phyloP scores from a whole-genome alignment of 148 eudicot genomes.

The Camellia sinensis region DNA sequence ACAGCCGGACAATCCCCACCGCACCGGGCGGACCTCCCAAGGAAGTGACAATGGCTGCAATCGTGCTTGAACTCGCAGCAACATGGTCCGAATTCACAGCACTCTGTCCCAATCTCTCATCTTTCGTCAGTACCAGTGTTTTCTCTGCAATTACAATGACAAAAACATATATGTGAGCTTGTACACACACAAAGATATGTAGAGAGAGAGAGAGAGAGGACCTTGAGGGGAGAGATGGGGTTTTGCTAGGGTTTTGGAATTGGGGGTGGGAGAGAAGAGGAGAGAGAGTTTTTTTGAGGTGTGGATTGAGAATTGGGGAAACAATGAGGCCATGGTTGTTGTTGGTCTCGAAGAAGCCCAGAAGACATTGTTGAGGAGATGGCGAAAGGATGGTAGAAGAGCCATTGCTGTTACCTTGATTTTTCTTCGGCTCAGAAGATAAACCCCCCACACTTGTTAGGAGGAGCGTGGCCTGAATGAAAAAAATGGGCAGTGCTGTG shows the following conservation, averaged over 20 bases:
- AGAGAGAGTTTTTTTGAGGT: constrained; percentile 21
- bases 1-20: constrained; percentile 90
- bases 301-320: constrained; percentile 23
- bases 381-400: constrained; percentile 34
- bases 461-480: no score
- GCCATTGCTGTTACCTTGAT: constrained; percentile 26
- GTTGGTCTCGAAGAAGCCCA: constrained; percentile 18
- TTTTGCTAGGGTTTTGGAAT: constrained; percentile 24
- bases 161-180: not conserved
- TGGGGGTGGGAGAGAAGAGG: constrained; percentile 27
- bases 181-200: not conserved
- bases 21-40: constrained; percentile 86
- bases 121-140: constrained; percentile 44
- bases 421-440: not conserved
- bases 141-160: constrained; percentile 34
- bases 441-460: no score
- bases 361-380: constrained; percentile 31
- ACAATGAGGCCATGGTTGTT: constrained; percentile 24
- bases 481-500: no score
- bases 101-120: constrained; percentile 55
- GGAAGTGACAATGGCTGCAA: constrained; percentile 96
- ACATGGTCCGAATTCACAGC: constrained; percentile 15
- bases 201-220: not conserved
- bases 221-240: constrained; percentile 32
- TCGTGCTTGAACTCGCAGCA: constrained; percentile 42